Evolutionary conservation across 305 asterid species (phyloP).

Genomic region (Fraxinus platypoda): DNA sequence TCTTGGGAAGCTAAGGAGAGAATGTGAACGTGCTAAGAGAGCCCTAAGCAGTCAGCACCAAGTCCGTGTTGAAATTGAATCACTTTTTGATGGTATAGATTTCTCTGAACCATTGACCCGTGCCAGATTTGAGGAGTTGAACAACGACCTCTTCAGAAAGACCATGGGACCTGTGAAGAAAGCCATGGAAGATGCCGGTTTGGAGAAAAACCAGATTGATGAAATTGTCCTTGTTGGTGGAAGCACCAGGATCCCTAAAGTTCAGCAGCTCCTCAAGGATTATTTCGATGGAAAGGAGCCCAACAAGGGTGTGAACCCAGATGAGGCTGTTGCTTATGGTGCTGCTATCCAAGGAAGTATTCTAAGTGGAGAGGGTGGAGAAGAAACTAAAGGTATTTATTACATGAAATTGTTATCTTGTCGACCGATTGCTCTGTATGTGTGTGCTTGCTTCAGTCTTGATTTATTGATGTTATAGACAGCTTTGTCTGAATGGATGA

Average conservation of each 20-base stretch:
- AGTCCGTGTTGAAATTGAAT: slow-evolving; percentile 52
- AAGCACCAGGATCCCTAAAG: slow-evolving; percentile 54
- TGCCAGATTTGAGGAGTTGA: slow-evolving; percentile 55
- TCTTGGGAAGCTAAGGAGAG: slow-evolving; percentile 52
- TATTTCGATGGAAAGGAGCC: slow-evolving; percentile 56
- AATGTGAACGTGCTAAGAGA: slow-evolving; percentile 50
- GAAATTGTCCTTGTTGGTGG: slow-evolving; percentile 59
- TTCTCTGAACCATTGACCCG: slow-evolving; percentile 54
- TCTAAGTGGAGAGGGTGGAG: slow-evolving; percentile 54
- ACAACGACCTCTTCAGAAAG: slow-evolving; percentile 49
- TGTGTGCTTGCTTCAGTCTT: neutral
- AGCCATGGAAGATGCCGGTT: slow-evolving; percentile 53
- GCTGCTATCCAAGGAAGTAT: slow-evolving; percentile 58
- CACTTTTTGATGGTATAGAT: slow-evolving; percentile 45
- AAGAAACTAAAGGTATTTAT: slow-evolving; percentile 48
- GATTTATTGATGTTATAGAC: neutral
- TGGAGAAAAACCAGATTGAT: slow-evolving; percentile 18
- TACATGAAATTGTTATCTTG: neutral
- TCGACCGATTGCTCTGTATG: neutral
- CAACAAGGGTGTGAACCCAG: slow-evolving; percentile 53
- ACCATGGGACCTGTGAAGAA: slow-evolving; percentile 58
- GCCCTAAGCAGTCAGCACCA: slow-evolving; percentile 56
- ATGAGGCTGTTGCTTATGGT: slow-evolving; percentile 56
- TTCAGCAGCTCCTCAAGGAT: slow-evolving; percentile 47
- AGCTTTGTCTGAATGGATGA: neutral